Evolutionary conservation across 306 rosid genomes (phyloP).

Genomic region (Prunus mongolica): DNA sequence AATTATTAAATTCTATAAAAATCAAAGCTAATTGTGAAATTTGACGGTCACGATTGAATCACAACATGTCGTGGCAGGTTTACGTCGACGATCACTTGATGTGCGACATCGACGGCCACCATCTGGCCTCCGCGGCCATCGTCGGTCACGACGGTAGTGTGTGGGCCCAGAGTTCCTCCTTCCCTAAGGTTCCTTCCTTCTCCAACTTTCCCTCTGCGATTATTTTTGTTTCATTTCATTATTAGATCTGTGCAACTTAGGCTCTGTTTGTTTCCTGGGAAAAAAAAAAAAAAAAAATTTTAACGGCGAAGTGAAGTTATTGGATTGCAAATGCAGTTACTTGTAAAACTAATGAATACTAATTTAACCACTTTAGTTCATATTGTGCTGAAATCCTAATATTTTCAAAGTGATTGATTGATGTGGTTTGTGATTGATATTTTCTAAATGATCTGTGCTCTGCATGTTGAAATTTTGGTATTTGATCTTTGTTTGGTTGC

Average conservation of each 20-base stretch:
- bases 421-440: background rate
- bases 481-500: background rate
- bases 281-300: background rate
- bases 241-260: background rate
- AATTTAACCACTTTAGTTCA: background rate
- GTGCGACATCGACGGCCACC: conserved; percentile 62
- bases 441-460: background rate
- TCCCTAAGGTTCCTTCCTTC: conserved; percentile 58
- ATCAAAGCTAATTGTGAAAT: background rate
- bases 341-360: background rate
- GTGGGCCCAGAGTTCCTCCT: conserved; percentile 73
- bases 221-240: background rate
- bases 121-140: conserved; percentile 58
- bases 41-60: conserved; percentile 7
- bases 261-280: background rate
- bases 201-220: background rate
- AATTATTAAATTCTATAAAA: background rate
- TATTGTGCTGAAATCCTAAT: background rate
- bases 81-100: conserved; percentile 65
- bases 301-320: background rate
- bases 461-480: background rate
- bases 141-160: conserved; percentile 71
- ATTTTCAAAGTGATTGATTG: background rate
- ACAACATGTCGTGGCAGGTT: conserved; percentile 58
- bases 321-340: background rate